Conservation (phyloP, 805 yeast genomes). For the Cyberlindnera meyerae region DNA sequence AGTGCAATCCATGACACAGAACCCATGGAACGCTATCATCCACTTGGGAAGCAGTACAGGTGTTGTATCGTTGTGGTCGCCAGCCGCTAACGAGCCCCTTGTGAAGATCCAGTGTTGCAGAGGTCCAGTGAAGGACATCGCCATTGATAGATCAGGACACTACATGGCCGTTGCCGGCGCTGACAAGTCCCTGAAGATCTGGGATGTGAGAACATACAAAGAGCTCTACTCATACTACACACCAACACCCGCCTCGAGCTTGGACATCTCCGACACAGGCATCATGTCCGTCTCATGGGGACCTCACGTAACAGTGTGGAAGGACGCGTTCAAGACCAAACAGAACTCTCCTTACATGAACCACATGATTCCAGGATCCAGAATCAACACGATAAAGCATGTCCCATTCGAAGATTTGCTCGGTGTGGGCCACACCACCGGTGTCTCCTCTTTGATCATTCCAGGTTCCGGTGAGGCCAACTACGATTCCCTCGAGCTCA, state of each 20-base stretch:
- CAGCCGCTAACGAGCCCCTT: constrained; percentile 77
- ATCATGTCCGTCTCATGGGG: constrained; percentile 91
- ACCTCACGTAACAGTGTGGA: constrained; percentile 92
- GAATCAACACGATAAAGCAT: constrained; percentile 59
- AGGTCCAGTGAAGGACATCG: constrained; percentile 83
- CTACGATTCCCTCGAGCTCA: constrained; percentile 86
- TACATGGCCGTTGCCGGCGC: constrained; percentile 93
- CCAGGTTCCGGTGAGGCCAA: constrained; percentile 99
- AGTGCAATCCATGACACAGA: constrained; percentile 79
- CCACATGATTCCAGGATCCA: constrained; percentile 76
- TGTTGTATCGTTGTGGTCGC: constrained; percentile 90
- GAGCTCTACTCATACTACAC: constrained; percentile 58
- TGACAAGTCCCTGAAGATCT: constrained; percentile 77
- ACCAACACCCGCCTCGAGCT: constrained; percentile 81
- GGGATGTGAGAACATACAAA: constrained; percentile 87
- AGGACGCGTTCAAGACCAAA: constrained; percentile 65
- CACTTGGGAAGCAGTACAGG: constrained; percentile 94
- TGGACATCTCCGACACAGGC: constrained; percentile 84
- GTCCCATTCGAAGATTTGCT: constrained; percentile 97
- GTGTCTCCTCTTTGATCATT: constrained; percentile 78
- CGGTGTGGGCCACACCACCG: constrained; percentile 77
- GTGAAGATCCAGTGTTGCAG: constrained; percentile 75
- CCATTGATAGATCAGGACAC: constrained; percentile 85
- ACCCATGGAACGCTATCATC: constrained; percentile 93
- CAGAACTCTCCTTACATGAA: constrained; percentile 90